phyloP scores from a whole-genome alignment of 2,329 filamentous ascomycete species.

The Fusarium ramigenum region DNA sequence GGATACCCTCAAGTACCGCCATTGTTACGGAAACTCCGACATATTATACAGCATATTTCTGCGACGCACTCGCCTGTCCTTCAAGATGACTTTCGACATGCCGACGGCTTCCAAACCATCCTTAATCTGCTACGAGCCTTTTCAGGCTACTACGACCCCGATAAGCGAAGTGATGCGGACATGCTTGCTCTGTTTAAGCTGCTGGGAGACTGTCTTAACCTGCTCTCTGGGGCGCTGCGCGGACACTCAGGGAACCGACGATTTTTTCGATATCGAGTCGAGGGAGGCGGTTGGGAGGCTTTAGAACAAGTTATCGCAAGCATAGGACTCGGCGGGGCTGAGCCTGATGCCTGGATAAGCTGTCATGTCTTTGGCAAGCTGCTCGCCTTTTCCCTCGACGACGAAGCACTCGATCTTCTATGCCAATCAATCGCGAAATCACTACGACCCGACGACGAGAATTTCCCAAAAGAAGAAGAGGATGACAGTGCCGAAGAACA shows the following conservation, averaged over 20 bases:
- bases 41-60: slow-evolving; percentile 71
- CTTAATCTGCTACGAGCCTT: slow-evolving; percentile 75
- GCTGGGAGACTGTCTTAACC: slow-evolving; percentile 75
- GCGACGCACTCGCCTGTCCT: slow-evolving; percentile 58
- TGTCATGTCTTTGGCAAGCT: slow-evolving; percentile 84
- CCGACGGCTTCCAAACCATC: slow-evolving; percentile 80
- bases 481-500: slow-evolving; percentile 50
- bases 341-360: slow-evolving; percentile 73
- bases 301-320: slow-evolving; percentile 77
- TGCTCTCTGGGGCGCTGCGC: slow-evolving; percentile 78
- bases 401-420: slow-evolving; percentile 76
- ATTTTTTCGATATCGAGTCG: slow-evolving; percentile 82
- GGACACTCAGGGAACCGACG: slow-evolving; percentile 86
- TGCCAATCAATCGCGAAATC: slow-evolving; percentile 64
- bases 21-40: slow-evolving; percentile 66
- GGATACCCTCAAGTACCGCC: slow-evolving; percentile 60
- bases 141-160: slow-evolving; percentile 79
- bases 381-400: slow-evolving; percentile 81
- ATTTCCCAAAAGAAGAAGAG: slow-evolving; percentile 39
- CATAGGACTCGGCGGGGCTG: slow-evolving; percentile 70
- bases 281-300: slow-evolving; percentile 80
- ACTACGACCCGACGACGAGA: slow-evolving; percentile 46
- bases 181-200: slow-evolving; percentile 73
- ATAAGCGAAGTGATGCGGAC: slow-evolving; percentile 67
- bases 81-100: slow-evolving; percentile 85